Evolutionary conservation across 192 early-diverging fungal genomes (phyloP).

Genomic region (Dimargaris xerosporica): DNA sequence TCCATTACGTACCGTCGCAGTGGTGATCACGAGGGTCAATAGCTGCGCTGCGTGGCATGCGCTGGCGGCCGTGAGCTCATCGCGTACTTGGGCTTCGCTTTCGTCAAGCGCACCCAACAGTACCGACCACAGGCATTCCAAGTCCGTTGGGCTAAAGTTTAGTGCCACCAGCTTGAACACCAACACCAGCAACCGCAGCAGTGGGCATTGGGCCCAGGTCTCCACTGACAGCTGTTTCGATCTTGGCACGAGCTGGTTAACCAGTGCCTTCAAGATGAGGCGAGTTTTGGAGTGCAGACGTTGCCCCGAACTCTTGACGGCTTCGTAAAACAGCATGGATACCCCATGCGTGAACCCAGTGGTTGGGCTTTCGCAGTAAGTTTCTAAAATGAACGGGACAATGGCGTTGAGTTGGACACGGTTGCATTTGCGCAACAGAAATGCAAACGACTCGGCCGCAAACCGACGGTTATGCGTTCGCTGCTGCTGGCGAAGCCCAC

Average conservation of each 20-base stretch:
- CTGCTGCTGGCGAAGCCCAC: constrained; percentile 33
- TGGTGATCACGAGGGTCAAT: background rate
- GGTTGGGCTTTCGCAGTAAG: constrained; percentile 24
- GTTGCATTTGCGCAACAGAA: constrained; percentile 65
- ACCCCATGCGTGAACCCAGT: constrained; percentile 55
- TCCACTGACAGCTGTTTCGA: constrained; percentile 13
- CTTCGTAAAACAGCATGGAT: constrained; percentile 68
- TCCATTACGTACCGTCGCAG: background rate
- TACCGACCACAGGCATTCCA: constrained; percentile 21
- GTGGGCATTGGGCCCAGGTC: constrained; percentile 8
- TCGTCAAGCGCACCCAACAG: constrained; percentile 19
- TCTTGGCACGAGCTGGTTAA: constrained; percentile 17
- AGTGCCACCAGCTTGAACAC: constrained; percentile 24
- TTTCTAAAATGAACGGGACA: constrained; percentile 42
- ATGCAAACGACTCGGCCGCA: constrained; percentile 82
- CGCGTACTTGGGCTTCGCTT: background rate
- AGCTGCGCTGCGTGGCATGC: background rate
- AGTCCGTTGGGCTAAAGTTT: constrained; percentile 15
- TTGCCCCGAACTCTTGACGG: constrained; percentile 49
- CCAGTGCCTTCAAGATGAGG: constrained; percentile 22
- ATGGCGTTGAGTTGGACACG: constrained; percentile 41
- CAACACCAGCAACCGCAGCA: constrained; percentile 16
- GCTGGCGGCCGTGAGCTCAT: background rate
- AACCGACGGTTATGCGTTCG: constrained; percentile 72
- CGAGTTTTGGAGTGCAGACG: constrained; percentile 38